phyloP scores from a whole-genome alignment of 2,329 filamentous ascomycete species.

The Diaporthe sp. region DNA sequence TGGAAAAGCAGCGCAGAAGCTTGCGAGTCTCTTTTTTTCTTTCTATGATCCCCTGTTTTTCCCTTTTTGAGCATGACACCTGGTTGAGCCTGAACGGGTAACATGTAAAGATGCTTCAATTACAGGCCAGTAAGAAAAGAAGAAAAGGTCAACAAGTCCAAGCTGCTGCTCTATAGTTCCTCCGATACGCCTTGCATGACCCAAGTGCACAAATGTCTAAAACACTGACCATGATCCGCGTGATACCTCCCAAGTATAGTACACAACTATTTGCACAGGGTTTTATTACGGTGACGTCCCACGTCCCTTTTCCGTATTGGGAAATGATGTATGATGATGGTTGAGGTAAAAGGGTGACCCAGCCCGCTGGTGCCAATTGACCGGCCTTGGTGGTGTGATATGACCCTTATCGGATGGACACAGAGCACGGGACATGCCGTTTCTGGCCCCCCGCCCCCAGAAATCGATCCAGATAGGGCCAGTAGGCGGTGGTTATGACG shows the following conservation, averaged over 20 bases:
- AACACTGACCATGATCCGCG: background rate
- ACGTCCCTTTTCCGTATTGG: background rate
- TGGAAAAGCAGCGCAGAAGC: background rate
- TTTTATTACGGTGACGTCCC: background rate
- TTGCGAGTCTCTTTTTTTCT: background rate
- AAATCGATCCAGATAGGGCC: background rate
- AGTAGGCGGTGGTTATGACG: background rate
- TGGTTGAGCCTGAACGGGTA: background rate
- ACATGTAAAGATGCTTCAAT: background rate
- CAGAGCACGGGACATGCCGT: background rate
- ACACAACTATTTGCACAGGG: conserved; percentile 16
- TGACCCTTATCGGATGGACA: background rate
- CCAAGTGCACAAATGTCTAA: background rate
- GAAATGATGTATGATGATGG: background rate
- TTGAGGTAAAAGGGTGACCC: conserved; percentile 2
- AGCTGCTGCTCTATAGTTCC: background rate
- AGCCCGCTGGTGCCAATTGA: conserved; percentile 26
- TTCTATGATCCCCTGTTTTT: conserved; percentile 1
- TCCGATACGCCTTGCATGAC: background rate
- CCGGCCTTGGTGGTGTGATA: background rate
- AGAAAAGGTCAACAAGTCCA: background rate
- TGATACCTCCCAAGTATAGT: background rate
- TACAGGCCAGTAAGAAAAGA: background rate
- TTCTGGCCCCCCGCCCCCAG: background rate
- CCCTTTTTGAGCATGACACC: background rate